Percentiles rank a stretch among this genome's conserved stretches.
These are phyloP conservation scores for Trichoderma atrobrunneum DNA, from an alignment of 2,329 filamentous ascomycete genomes.

Conservation along the genomic window DNA sequence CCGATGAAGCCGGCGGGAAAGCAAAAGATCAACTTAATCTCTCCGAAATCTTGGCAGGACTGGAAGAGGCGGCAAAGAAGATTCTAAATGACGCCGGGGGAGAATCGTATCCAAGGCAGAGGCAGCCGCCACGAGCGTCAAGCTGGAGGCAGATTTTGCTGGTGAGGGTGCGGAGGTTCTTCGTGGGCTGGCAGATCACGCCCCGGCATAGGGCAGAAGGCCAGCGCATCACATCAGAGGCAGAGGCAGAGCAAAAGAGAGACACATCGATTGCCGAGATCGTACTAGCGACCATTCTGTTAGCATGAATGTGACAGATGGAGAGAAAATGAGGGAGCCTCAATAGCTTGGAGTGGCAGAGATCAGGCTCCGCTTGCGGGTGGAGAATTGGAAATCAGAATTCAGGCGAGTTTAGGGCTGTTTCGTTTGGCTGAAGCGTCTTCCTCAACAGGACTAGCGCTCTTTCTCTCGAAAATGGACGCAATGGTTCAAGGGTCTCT, in stretches of 20 bases:
- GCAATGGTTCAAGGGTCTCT: background rate
- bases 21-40: background rate
- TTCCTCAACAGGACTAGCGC: background rate
- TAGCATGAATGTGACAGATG: background rate
- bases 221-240: background rate
- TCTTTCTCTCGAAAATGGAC: background rate
- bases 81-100: background rate
- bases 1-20: background rate
- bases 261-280: constrained; percentile 14
- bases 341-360: constrained; percentile 9
- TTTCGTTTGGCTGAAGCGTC: background rate
- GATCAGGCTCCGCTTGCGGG: constrained; percentile 1
- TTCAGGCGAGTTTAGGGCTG: background rate
- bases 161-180: background rate
- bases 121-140: background rate
- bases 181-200: background rate
- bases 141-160: background rate
- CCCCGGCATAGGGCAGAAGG: background rate
- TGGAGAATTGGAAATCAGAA: constrained; percentile 1
- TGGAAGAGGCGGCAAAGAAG: background rate
- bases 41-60: background rate
- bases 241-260: background rate
- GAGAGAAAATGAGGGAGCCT: background rate
- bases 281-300: constrained; percentile 5
- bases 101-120: constrained; percentile 5